Evolutionary conservation across 2,329 filamentous ascomycete genomes (phyloP), one percentile per base, ranked within the genome.

Genomic region (Cladosporium cucumerinum): DNA sequence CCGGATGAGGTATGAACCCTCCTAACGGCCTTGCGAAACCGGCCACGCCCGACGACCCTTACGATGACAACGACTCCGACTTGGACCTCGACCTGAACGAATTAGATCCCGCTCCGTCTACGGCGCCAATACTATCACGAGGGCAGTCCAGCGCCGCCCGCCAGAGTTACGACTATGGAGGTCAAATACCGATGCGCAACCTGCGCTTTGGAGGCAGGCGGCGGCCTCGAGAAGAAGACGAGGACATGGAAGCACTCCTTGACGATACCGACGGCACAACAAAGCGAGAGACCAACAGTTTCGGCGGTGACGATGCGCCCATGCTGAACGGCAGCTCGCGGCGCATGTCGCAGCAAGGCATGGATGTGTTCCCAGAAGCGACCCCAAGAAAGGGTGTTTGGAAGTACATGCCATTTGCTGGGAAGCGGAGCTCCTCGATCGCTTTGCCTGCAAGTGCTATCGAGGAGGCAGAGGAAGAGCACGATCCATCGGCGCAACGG

Each of bases 41-140:
- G 73, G 84, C 88, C 76, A 84, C 85, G 73, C 87, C 87, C 78
- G 87, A 89, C 78, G 86, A 85, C 66, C 84, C 84, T 66, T 78
- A 81, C 72, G 82, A 87, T 65, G 67, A 72, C 60, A 69, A 70
- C 75, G 90, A 93, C 76, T 91, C 89, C 58, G 90, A 94, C 75
- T 86, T 89, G 71, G 89, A 91, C 68, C 82, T 95, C 72, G 89
- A 93, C 72, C 84, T 92, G 70, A 85, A 92, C 73, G 91, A 94
- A 81, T 87, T 95, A 70, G 90, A 93, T 74, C 90, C 91, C 25
- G 49, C 21, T 23, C 30, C 73, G n/a, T 71, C 72, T 43, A 67
- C 72, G 12, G 67, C 70, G 43, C 49, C 71, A 10, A 63, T 69
- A n/a, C 39, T 67, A 32, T 70, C 74, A 10, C 73, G 73, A 52